A percentile compares a stretch with the other conserved stretches of the same genome.
Evolutionary conservation across 2,329 filamentous ascomycete species (phyloP).

Genomic region (Colletotrichum sp.): DNA sequence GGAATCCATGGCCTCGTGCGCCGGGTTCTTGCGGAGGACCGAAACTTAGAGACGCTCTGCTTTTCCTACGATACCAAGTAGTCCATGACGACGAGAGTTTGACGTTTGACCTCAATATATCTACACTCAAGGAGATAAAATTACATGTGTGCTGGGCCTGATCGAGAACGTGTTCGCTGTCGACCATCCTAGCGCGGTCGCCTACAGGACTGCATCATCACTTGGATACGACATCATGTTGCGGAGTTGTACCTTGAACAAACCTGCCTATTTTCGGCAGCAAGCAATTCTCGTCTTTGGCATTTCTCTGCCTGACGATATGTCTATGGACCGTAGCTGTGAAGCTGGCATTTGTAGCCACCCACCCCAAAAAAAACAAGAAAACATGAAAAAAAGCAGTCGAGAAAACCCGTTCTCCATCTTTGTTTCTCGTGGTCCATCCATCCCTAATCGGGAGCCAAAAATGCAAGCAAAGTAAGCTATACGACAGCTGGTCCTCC

Average conservation of each 20-base stretch:
- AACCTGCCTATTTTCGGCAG: neutral
- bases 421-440: neutral
- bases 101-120: neutral
- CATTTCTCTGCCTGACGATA: neutral
- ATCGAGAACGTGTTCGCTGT: neutral
- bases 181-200: neutral
- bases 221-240: neutral
- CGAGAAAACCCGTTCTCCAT: neutral
- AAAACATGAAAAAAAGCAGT: neutral
- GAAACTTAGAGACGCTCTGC: neutral
- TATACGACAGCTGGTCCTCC: neutral
- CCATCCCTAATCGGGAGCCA: neutral
- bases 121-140: neutral
- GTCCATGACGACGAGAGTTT: neutral
- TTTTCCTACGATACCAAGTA: neutral
- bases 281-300: neutral
- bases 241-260: neutral
- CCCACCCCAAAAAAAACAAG: neutral
- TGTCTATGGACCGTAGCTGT: neutral
- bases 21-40: neutral
- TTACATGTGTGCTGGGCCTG: neutral
- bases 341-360: constrained; percentile 5
- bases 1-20: neutral
- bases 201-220: neutral
- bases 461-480: neutral